Evolutionary conservation across 306 rosid genomes (phyloP), one percentile per base, ranked within the genome.

Genomic region (Trifolium fragiferum): DNA sequence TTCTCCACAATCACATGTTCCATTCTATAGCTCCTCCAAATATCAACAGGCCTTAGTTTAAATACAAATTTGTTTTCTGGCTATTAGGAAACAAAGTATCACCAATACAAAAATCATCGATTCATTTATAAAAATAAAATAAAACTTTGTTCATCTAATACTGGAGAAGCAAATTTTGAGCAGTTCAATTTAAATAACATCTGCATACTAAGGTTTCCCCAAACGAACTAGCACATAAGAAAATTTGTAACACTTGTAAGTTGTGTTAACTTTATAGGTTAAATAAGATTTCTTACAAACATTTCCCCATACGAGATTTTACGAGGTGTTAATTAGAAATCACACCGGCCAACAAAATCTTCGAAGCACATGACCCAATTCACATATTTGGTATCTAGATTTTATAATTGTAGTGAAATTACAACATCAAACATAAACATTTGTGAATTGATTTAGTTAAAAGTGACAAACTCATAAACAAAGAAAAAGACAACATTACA

Each of bases 401-500:
- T 13, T 44, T 44, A 4, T 4, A 44, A 44, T 1, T 13, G 7
- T 44, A 13, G 6, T 20, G 13, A 54, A 54, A 54, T 54, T 54
- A 54, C 11, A 25, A 54, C 60, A 54, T 15, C 12, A 14, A 20
- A 60, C 38, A 27, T 2, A 9, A 78, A 51, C 44, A 20, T n/a
- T 49, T 4, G 66, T 13, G 57, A 73, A n/a, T 20, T 73, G 63
- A 68, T 50, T 7, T 1, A 5, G 69, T 33, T 14, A 43, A 70
- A 63, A 46, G 18, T 21, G 16, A 32, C 32, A 33, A 74, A 49
- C 8, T 7, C 1, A 14, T 15, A 19, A 40, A 25, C 35, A 23
- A 74, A 10, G 32, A 21, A 19, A 53, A 47, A 73, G 4, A 46
- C 37, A 37, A 49, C 64, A 89, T 90, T 93, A 93, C 98, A 84